Evolutionary conservation across 2,329 filamentous ascomycete species (phyloP).

Genomic region (Fusarium cicatricum): DNA sequence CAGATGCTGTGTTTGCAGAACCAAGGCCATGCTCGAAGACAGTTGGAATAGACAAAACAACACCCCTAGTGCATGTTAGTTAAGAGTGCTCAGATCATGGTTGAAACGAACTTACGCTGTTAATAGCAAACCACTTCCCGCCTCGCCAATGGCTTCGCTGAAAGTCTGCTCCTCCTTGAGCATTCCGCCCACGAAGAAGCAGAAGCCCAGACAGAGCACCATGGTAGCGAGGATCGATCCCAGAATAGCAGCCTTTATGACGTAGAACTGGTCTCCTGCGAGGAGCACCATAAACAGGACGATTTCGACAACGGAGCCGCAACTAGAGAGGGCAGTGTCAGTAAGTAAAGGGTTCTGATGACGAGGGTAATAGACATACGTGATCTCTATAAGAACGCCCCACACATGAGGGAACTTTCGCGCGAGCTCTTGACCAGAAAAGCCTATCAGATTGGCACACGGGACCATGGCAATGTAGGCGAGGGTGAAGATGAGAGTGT

Average conservation of each 20-base stretch:
- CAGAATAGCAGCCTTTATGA: slow-evolving; percentile 84
- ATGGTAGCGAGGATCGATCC: slow-evolving; percentile 86
- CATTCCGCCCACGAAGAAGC: slow-evolving; percentile 81
- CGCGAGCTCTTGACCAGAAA: slow-evolving; percentile 72
- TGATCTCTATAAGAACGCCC: slow-evolving; percentile 69
- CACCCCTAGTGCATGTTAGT: slow-evolving; percentile 47
- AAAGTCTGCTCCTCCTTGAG: slow-evolving; percentile 74
- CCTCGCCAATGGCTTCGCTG: slow-evolving; percentile 79
- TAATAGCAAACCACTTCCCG: slow-evolving; percentile 78
- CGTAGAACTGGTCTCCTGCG: slow-evolving; percentile 62
- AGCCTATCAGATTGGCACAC: slow-evolving; percentile 60
- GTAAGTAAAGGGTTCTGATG: slow-evolving; percentile 11
- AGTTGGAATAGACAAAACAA: slow-evolving; percentile 55
- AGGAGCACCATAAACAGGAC: slow-evolving; percentile 83
- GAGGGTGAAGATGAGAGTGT: slow-evolving; percentile 57
- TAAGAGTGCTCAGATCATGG: slow-evolving; percentile 14
- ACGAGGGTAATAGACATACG: slow-evolving; percentile 45
- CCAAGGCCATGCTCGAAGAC: slow-evolving; percentile 62
- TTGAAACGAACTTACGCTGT: slow-evolving; percentile 67
- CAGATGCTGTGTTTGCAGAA: slow-evolving; percentile 30
- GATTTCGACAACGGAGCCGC: slow-evolving; percentile 82
- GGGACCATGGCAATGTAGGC: slow-evolving; percentile 62
- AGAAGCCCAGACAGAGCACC: slow-evolving; percentile 79
- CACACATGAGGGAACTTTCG: slow-evolving; percentile 79
- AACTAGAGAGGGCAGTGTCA: slow-evolving; percentile 40